Conservation (phyloP, 2,329 filamentous ascomycete genomes). For the Parafenestella ontariensis region DNA sequence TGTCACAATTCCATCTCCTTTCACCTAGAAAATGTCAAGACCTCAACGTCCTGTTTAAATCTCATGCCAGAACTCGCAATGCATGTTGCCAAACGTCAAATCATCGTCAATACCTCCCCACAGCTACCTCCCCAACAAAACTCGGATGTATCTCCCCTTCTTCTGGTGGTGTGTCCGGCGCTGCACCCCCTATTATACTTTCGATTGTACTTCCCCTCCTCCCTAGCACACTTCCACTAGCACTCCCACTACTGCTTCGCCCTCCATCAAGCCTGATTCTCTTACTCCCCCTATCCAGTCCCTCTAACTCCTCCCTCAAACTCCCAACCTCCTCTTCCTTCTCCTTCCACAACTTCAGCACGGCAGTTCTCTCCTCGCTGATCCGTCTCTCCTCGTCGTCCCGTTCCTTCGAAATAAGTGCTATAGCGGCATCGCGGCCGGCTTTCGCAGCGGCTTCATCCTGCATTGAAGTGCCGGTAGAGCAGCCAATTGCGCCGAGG, state of each 20-base stretch:
- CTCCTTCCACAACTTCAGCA: slow-evolving; percentile 30
- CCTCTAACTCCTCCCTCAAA: slow-evolving; percentile 27
- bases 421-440: slow-evolving; percentile 57
- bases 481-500: slow-evolving; percentile 61
- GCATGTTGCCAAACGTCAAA: background rate
- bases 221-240: slow-evolving; percentile 13
- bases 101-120: slow-evolving; percentile 9
- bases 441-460: slow-evolving; percentile 59
- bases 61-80: background rate
- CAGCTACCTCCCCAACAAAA: slow-evolving; percentile 28
- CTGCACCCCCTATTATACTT: slow-evolving; percentile 7
- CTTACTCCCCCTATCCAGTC: slow-evolving; percentile 27
- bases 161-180: slow-evolving; percentile 32
- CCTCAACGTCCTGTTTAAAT: background rate
- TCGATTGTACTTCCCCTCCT: slow-evolving; percentile 17
- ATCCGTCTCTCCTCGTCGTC: slow-evolving; percentile 23
- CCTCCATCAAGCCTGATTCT: slow-evolving; percentile 25
- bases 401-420: slow-evolving; percentile 29
- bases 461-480: slow-evolving; percentile 61
- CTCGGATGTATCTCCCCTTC: slow-evolving; percentile 30
- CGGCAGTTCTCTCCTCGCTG: slow-evolving; percentile 27
- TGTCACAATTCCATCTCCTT: background rate
- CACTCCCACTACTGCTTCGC: slow-evolving; percentile 18
- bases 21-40: background rate
- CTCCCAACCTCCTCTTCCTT: slow-evolving; percentile 30